Evolutionary conservation across 495 filamentous ascomycete genomes (phyloP), one percentile per base, ranked within the genome.

Genomic region (Pyrenopolyporus hunteri): DNA sequence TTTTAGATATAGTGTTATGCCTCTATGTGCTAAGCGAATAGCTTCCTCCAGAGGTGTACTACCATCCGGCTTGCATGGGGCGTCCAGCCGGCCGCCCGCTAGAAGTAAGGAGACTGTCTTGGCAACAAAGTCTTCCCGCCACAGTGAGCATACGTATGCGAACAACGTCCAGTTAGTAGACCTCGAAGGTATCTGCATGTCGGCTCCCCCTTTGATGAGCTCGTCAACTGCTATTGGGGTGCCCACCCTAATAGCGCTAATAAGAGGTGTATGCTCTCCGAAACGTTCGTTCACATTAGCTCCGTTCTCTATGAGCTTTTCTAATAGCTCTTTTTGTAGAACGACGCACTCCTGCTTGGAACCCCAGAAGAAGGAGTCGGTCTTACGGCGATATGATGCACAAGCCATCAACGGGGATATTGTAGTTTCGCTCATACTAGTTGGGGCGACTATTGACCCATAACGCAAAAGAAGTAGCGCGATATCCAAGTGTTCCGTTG

Each of bases 31-130:
- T n/a, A n/a, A n/a, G n/a, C n/a, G 10, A 32, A 54, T 20, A 10
- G 59, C 45, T n/a, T 23, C 19, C 17, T 39, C 19, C 37, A 63
- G 16, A 19, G 32, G 23, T 5, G 59, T 49, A 9, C 14, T 26
- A 2, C 28, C 45, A 16, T 13, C 1, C 1, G 9, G 9, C 3
- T 22, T 5, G 16, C 37, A 17, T 14, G 25, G 17, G n/a, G 16
- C 22, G 43, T 63, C 60, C 7, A 63, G 13, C 33, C 60, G 47
- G 31, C 23, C 47, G 6, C 53, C 60, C 28, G 53, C 60, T n/a
- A 40, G 40, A 14, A 47, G 26, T 14, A 63, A 52, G 9, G 48
- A 33, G 11, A 23, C 16, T 42, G 33, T 42, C 28, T 63, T 63
- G 7, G 9, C n/a, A 20, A 14, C 23, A 19, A 63, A 1, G 0